Base-by-base conservation (phyloP, 2,329 filamentous ascomycete genomes). In the Dactylellina cionopaga region DNA sequence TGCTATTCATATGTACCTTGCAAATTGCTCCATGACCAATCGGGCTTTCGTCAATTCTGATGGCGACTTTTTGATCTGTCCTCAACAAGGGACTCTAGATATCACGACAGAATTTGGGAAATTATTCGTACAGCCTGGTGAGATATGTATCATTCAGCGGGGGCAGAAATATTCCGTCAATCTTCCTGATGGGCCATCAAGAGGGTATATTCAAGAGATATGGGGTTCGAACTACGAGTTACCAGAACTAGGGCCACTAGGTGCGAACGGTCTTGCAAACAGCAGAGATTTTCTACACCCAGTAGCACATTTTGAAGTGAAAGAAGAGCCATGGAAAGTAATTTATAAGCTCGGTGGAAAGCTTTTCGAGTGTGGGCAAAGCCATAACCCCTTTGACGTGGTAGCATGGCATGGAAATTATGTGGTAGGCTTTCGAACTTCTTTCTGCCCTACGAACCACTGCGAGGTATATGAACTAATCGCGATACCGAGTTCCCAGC, bases 401-500 rank as follows among this genome's bases (percentile, higher is more conserved):
- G 87, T 90, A 0, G 88, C 87, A 1, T 90, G 89, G 88, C 88
- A 90, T 75, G 88, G 88, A n/a, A 87, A 86, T 55, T 89, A 89
- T 76, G 86, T 87, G 59, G 65, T 70, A 55, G 37, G 56, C 54
- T 24, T 1, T 15, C 2, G 6, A 13, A 1, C 15, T 27, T 17
- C 25, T 17, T 25, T 17, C 44, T 27, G n/a, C n/a, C n/a, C n/a
- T n/a, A n/a, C n/a, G n/a, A n/a, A n/a, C n/a, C n/a, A n/a, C n/a
- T n/a, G n/a, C n/a, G n/a, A n/a, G 35, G 27, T 25, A 17, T 39
- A 5, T 24, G 1, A 7, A 39, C 10, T 17, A 11, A 1, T 9
- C 10, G 15, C 27, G 25, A 44, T 29, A 5, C 17, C 2, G 1
- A 19, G 13, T 5, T 2, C 10, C 3, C 39, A 70, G 65, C 85